Base-by-base conservation (phyloP, 2,329 filamentous ascomycete genomes). In the Aspergillus bombycis region DNA sequence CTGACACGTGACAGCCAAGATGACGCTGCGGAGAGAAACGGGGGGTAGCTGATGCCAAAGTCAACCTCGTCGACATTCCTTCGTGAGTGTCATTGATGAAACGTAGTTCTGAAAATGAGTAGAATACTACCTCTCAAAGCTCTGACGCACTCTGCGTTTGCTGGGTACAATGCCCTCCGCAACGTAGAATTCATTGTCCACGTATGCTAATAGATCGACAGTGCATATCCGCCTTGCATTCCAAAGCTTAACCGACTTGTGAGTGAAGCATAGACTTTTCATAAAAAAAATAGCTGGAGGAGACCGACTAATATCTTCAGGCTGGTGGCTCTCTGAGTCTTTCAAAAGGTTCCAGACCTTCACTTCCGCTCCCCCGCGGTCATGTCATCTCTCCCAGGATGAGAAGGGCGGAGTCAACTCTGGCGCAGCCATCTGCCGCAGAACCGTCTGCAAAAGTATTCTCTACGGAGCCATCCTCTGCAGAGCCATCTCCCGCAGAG, bases 201-300 rank as follows among this genome's bases (percentile, higher is more conserved):
- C 12, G 30, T 32, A 34, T 30, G 26, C 16, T 32, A 32, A 52
- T 32, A 50, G 46, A 61, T 26, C 28, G 28, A 21, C 55, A 69
- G 67, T 56, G 57, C 58, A 48, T 58, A 43, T 30, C 60, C 60
- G 46, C 45, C 59, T 32, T 57, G 59, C 43, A 52, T 57, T 54
- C 58, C 58, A 28, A 65, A 58, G 30, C 46, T 56, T 50, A 57
- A n/a, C 21, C 21, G 26, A 34, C 30, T 61, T 57, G 66, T 68
- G 62, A 53, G 66, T 62, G 34, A 57, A 9, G 23, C 19, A 45
- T 57, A 34, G 23, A 41, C 4, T 21, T 52, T 32, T 6, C n/a
- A 26, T 26, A 11, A 4, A 32, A 30, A n/a, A 52, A 12, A 52
- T 10, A n/a, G 21, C 48, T 2, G 28, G 34, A 30, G 9, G 26